These are phyloP conservation scores for Sphagnum tenellum DNA, from an alignment of 225 moss, liverwort and hornwort species.

Conservation along the genomic window DNA sequence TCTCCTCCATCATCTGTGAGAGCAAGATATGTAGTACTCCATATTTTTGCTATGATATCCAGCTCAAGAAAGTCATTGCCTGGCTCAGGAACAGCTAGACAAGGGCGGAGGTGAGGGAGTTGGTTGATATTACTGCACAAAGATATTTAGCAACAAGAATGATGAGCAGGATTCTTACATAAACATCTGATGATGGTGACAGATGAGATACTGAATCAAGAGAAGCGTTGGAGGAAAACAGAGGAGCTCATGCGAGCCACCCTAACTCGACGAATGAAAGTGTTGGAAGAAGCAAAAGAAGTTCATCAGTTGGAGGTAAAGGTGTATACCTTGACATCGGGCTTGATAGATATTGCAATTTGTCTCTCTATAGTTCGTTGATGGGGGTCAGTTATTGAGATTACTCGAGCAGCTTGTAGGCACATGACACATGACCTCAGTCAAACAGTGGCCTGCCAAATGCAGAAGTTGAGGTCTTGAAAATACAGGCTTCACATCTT, in stretches of 20 bases:
- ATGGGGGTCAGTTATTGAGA: neutral
- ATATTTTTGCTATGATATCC: too few relatives aligned
- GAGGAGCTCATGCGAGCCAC: constrained; percentile 80
- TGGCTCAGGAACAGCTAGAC: neutral
- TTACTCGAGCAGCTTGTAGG: neutral
- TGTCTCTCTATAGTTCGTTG: neutral
- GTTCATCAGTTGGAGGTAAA: constrained; percentile 18
- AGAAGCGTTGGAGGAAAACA: constrained; percentile 73
- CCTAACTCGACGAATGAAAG: constrained; percentile 60
- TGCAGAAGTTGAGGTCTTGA: too few relatives aligned
- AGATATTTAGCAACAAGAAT: neutral
- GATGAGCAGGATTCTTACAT: too few relatives aligned
- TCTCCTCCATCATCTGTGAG: too few relatives aligned
- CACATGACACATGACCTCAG: too few relatives aligned
- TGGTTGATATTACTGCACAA: neutral
- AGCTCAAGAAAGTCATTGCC: too few relatives aligned
- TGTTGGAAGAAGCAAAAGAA: constrained; percentile 53
- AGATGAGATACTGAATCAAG: constrained; percentile 67
- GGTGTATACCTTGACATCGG: neutral
- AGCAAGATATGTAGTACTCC: too few relatives aligned
- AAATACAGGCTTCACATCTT: neutral
- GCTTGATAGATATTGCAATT: neutral
- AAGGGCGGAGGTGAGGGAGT: neutral
- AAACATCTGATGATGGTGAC: neutral
- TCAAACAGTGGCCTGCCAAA: too few relatives aligned